phyloP scores from a whole-genome alignment of 2,329 filamentous ascomycete genomes.

The Oidium heveae region DNA sequence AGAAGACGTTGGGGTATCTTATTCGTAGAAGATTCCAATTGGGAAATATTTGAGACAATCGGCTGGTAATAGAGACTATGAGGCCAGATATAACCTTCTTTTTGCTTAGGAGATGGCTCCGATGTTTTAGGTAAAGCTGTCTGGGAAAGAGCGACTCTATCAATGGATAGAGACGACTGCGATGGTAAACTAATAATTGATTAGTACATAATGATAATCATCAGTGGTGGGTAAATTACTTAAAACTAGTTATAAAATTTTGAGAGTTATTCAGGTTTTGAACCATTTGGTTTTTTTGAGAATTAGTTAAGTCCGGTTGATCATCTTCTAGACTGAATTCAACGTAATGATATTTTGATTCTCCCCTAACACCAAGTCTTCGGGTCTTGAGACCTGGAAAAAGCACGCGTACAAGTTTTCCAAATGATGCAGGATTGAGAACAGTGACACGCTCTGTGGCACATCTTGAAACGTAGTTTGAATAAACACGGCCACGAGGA shows the following conservation, averaged over 20 bases:
- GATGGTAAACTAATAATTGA: constrained; percentile 9
- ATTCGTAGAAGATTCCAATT: constrained; percentile 28
- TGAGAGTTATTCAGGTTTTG: constrained; percentile 23
- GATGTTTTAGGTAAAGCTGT: constrained; percentile 16
- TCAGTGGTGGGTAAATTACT: constrained; percentile 16
- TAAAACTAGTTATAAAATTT: constrained; percentile 24
- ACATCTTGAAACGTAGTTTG: constrained; percentile 81
- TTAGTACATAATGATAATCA: constrained; percentile 4
- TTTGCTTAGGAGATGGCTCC: constrained; percentile 9
- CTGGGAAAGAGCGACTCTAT: constrained; percentile 17
- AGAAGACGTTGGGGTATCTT: constrained; percentile 34
- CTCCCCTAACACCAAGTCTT: constrained; percentile 72
- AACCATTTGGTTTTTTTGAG: constrained; percentile 21
- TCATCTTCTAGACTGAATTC: constrained; percentile 37
- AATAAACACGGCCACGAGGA: constrained; percentile 77
- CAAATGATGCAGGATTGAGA: constrained; percentile 88
- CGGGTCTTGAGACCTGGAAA: constrained; percentile 89
- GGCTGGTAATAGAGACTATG: constrained; percentile 35
- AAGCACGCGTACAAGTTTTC: constrained; percentile 85
- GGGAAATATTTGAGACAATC: constrained; percentile 28
- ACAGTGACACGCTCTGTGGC: constrained; percentile 85
- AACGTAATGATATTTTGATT: constrained; percentile 95
- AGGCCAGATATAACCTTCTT: constrained; percentile 14
- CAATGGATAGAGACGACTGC: constrained; percentile 11
- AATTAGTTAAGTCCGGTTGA: constrained; percentile 13